A percentile compares a stretch with the other conserved stretches of the same genome.
These are phyloP conservation scores for Tolypocladium ophioglossoides DNA, from an alignment of 2,329 filamentous ascomycete species.

Conservation along the genomic window DNA sequence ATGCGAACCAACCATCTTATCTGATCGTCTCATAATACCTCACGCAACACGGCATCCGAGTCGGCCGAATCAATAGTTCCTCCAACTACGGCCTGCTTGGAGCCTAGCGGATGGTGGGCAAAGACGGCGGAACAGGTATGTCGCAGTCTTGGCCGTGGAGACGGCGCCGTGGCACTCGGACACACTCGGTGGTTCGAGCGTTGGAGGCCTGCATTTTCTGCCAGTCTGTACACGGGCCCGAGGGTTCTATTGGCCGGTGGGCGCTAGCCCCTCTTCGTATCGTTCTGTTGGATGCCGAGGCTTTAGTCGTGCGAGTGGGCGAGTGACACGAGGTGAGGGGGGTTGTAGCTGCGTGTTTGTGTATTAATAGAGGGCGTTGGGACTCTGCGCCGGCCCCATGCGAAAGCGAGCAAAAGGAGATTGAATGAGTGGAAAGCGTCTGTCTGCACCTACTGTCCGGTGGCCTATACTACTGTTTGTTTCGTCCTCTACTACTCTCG, in stretches of 20 bases:
- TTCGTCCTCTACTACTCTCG: background rate
- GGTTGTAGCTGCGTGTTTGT: background rate
- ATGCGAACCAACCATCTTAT: slow-evolving; percentile 8
- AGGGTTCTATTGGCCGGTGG: background rate
- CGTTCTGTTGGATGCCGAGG: background rate
- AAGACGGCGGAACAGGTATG: too few relatives aligned
- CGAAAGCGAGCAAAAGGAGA: background rate
- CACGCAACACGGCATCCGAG: background rate
- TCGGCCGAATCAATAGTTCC: background rate
- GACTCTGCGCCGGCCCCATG: background rate
- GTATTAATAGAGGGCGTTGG: background rate
- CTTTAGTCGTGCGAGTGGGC: background rate
- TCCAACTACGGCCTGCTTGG: background rate
- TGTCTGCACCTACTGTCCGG: background rate
- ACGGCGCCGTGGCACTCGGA: background rate
- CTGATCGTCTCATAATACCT: slow-evolving; percentile 10
- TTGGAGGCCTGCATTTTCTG: background rate
- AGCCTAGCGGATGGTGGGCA: background rate
- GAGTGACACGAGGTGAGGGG: background rate
- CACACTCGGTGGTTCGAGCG: background rate
- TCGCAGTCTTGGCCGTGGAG: background rate
- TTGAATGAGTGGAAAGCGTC: background rate
- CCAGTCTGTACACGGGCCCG: background rate
- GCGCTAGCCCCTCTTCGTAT: background rate
- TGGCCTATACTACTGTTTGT: background rate